Base-by-base conservation (phyloP, 2,329 filamentous ascomycete species). In the Trichoderma sp. region DNA sequence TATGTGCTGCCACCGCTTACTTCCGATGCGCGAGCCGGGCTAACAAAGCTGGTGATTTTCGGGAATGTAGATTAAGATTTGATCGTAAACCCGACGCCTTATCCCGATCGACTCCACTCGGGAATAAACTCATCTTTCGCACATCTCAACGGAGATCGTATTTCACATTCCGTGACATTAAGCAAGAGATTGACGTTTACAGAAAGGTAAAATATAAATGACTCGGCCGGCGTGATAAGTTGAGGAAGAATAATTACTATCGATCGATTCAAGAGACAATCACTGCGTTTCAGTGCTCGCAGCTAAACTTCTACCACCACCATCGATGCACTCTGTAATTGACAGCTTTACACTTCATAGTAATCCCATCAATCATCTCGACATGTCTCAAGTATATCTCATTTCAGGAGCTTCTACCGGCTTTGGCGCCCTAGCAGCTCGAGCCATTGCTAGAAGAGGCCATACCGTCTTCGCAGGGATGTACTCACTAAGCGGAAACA, bases 391-490 rank as follows among this genome's bases (percentile, higher is more conserved):
- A 52, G 63, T 58, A 13, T 65, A 65, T 37, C 63, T 65, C 1
- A 65, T 65, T 10, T 32, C 63, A 37, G 63, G 63, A 27, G 63
- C 63, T 37, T 65, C 63, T 0, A 65, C 63, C 9, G 63, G 63
- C 29, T 65, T 65, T 8, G 63, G 63, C 4, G 63, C 63, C 7
- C 5, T 65, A n/a, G 63, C 63, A 48, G 61, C 61, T 12, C 61
- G 61, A 34, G 61, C 61, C 25, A 65, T 65, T 7, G 61, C 61
- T 2, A 65, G 48, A 39, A 29, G 61, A 56, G 61, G 61, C 13
- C 61, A 65, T 34, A 65, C 52, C 13, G 61, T 65, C 37, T 65
- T 65, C 13, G 61, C 61, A 3, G 61, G 61, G 37, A 65, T 65
- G 61, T 65, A 65, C 35, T 42, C 52, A 5, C 61, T 57, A 15